Conservation (phyloP, 2,329 filamentous ascomycete species). For the Ilyonectria robusta region DNA sequence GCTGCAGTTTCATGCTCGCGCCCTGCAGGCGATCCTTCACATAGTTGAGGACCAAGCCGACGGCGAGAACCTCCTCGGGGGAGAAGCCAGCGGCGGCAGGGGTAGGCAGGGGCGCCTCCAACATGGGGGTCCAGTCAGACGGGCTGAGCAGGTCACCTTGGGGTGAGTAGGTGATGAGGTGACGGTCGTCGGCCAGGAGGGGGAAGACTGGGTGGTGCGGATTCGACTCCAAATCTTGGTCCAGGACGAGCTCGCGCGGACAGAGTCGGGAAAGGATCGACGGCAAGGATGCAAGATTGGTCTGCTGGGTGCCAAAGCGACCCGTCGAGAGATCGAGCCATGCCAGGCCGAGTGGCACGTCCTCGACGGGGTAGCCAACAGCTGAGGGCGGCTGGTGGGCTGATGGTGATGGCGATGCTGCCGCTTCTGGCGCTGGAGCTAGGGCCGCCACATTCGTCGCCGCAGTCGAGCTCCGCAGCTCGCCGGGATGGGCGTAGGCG, state of each 20-base stretch:
- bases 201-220: slow-evolving; percentile 74
- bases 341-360: slow-evolving; percentile 77
- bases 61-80: slow-evolving; percentile 79
- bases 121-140: slow-evolving; percentile 79
- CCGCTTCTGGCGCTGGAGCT: slow-evolving; percentile 34
- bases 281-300: slow-evolving; percentile 79
- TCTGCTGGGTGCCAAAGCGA: slow-evolving; percentile 88
- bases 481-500: slow-evolving; percentile 77
- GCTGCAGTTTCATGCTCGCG: slow-evolving; percentile 84
- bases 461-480: slow-evolving; percentile 24
- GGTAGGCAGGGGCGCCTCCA: slow-evolving; percentile 79
- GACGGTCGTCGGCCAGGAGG: slow-evolving; percentile 81
- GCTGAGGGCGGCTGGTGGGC: slow-evolving; percentile 37
- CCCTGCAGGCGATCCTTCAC: slow-evolving; percentile 84
- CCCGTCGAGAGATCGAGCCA: slow-evolving; percentile 98
- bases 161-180: slow-evolving; percentile 81
- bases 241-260: slow-evolving; percentile 87
- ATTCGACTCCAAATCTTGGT: slow-evolving; percentile 72
- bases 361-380: slow-evolving; percentile 35
- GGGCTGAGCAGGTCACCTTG: slow-evolving; percentile 63
- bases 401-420: slow-evolving; percentile 39
- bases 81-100: slow-evolving; percentile 72
- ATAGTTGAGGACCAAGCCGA: slow-evolving; percentile 86
- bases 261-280: slow-evolving; percentile 86
- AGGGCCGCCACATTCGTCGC: not conserved